phyloP scores from a whole-genome alignment of 805 yeast genomes.

The Sungouiozyma intestinalis region DNA sequence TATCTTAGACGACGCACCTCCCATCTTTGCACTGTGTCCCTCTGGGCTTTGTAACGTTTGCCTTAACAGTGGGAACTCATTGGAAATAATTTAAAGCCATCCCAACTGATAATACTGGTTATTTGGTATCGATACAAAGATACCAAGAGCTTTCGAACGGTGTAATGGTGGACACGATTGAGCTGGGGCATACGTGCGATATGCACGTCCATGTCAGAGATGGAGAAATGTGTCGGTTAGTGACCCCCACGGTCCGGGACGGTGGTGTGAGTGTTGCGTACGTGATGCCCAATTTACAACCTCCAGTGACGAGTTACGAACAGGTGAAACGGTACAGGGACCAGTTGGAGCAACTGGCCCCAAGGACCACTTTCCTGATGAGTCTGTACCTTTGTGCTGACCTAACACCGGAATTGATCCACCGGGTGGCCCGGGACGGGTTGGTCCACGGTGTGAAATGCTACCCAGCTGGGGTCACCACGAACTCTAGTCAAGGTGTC shows the following conservation, averaged over 20 bases:
- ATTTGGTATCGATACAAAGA: no score
- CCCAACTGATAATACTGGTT: no score
- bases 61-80: no score
- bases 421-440: conserved; percentile 59
- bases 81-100: no score
- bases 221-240: conserved; percentile 83
- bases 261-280: conserved; percentile 92
- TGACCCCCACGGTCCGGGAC: conserved; percentile 77
- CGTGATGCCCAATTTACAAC: conserved; percentile 92
- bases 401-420: conserved; percentile 77
- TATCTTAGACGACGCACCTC: conserved; percentile 47
- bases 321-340: conserved; percentile 61
- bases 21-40: no score
- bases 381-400: conserved; percentile 71
- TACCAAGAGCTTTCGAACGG: no score
- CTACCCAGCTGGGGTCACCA: conserved; percentile 99
- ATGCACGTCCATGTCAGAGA: conserved; percentile 95
- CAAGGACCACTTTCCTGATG: conserved; percentile 84
- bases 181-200: conserved; percentile 68
- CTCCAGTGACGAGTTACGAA: conserved; percentile 76
- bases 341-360: conserved; percentile 53
- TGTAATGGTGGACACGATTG: background rate
- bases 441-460: conserved; percentile 85
- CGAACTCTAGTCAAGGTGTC: conserved; percentile 79
- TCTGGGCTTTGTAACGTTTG: no score